Conservation (phyloP, 2,329 filamentous ascomycete genomes). For the Stagonosporopsis chrysanthemi region DNA sequence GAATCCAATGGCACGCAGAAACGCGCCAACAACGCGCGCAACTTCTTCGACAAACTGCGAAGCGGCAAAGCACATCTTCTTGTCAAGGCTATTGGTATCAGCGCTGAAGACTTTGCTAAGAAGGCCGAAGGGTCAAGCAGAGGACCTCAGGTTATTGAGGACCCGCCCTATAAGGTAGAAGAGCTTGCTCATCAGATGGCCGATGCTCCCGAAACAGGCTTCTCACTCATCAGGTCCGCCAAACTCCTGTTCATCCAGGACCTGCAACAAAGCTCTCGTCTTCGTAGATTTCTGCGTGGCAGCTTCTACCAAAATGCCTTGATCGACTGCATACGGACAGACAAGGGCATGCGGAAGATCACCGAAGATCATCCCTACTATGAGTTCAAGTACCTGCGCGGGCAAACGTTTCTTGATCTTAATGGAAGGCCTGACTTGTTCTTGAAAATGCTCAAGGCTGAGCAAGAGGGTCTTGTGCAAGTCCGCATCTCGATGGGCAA, state of each 20-base stretch:
- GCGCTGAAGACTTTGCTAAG: conserved; percentile 84
- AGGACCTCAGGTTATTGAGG: conserved; percentile 72
- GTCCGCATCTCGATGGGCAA: conserved; percentile 81
- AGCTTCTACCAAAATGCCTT: conserved; percentile 84
- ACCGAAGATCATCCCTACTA: conserved; percentile 96
- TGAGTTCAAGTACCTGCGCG: conserved; percentile 94
- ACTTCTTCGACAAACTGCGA: conserved; percentile 83
- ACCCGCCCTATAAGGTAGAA: conserved; percentile 79
- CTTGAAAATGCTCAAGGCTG: conserved; percentile 95
- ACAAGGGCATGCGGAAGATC: conserved; percentile 92
- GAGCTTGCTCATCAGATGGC: conserved; percentile 82
- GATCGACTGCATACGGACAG: conserved; percentile 87
- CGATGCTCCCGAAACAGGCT: conserved; percentile 63
- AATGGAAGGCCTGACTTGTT: conserved; percentile 87
- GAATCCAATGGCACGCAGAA: conserved; percentile 73
- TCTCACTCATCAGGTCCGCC: conserved; percentile 78
- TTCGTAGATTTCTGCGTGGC: conserved; percentile 85
- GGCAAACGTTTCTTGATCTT: conserved; percentile 83
- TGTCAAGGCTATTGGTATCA: conserved; percentile 89
- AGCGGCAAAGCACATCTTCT: conserved; percentile 80
- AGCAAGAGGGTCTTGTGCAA: conserved; percentile 90
- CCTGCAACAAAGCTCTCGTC: conserved; percentile 82
- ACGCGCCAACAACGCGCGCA: conserved; percentile 82
- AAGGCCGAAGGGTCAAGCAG: conserved; percentile 82
- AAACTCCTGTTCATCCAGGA: conserved; percentile 92